Evolutionary conservation across 345 rosid genomes (phyloP).

Genomic region (Stellera chamaejasme): DNA sequence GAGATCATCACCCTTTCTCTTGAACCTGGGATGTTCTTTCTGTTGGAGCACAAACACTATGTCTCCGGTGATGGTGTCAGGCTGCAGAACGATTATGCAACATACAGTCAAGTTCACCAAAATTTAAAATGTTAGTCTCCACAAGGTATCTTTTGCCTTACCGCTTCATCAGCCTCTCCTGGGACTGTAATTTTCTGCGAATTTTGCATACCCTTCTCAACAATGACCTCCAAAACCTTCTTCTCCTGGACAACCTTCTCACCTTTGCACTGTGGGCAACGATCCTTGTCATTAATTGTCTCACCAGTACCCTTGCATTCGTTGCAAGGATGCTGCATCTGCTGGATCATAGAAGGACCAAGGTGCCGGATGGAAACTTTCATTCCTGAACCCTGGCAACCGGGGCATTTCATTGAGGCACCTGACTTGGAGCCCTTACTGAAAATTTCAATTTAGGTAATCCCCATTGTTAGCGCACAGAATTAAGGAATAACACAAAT

Average conservation of each 20-base stretch:
- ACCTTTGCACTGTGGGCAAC: slow-evolving; percentile 69
- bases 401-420: slow-evolving; percentile 54
- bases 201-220: slow-evolving; percentile 76
- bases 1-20: slow-evolving; percentile 69
- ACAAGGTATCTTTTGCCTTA: slow-evolving; percentile 6
- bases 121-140: background rate
- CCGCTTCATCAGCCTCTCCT: slow-evolving; percentile 81
- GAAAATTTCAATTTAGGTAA: slow-evolving; percentile 12
- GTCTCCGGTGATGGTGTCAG: slow-evolving; percentile 66
- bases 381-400: slow-evolving; percentile 76
- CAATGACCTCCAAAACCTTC: slow-evolving; percentile 59
- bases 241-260: slow-evolving; percentile 64
- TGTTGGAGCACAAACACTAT: slow-evolving; percentile 65
- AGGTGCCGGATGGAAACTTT: slow-evolving; percentile 65
- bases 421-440: slow-evolving; percentile 78
- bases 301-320: slow-evolving; percentile 72
- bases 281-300: slow-evolving; percentile 59
- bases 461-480: background rate
- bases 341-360: slow-evolving; percentile 72
- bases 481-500: no score
- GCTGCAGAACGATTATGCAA: slow-evolving; percentile 27
- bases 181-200: slow-evolving; percentile 60
- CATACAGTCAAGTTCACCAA: background rate
- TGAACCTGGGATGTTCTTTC: slow-evolving; percentile 61
- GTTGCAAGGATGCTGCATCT: slow-evolving; percentile 77